These are phyloP conservation scores for Colletotrichum agaves DNA, from an alignment of 2,329 filamentous ascomycete genomes.

Conservation along the genomic window DNA sequence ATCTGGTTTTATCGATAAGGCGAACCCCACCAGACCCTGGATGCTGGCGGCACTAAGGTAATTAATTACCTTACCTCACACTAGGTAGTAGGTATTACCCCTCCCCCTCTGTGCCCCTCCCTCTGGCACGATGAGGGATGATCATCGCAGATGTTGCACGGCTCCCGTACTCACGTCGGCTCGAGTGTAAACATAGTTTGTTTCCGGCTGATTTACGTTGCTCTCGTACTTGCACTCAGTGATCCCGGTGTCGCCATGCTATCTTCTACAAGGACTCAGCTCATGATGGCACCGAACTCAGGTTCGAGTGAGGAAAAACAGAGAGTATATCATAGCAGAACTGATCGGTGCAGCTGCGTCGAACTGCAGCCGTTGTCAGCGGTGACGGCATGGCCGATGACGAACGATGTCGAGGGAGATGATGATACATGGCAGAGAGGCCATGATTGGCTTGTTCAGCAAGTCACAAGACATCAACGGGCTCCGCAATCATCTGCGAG, in stretches of 20 bases:
- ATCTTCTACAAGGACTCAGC: too few relatives aligned
- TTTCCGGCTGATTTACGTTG: too few relatives aligned
- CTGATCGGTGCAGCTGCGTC: background rate
- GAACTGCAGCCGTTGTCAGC: background rate
- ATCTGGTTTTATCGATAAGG: constrained; percentile 15
- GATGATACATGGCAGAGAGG: background rate
- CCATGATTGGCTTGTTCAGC: constrained; percentile 23
- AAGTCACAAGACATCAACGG: constrained; percentile 29
- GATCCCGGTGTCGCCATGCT: too few relatives aligned
- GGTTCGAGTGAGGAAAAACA: too few relatives aligned
- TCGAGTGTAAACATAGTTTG: too few relatives aligned
- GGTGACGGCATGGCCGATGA: constrained; percentile 30
- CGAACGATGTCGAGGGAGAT: constrained; percentile 4
- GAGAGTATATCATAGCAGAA: too few relatives aligned
- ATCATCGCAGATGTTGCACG: background rate
- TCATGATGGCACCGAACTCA: too few relatives aligned
- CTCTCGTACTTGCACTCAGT: too few relatives aligned
- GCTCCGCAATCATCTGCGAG: constrained; percentile 24
- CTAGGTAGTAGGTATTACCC: too few relatives aligned
- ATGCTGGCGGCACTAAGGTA: background rate
- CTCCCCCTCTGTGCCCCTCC: background rate
- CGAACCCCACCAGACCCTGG: background rate
- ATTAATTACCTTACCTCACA: too few relatives aligned
- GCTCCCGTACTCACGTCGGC: background rate
- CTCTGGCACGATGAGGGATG: background rate